These are phyloP conservation scores for Didymella glomerata DNA, from an alignment of 2,329 filamentous ascomycete species.

Conservation along the genomic window DNA sequence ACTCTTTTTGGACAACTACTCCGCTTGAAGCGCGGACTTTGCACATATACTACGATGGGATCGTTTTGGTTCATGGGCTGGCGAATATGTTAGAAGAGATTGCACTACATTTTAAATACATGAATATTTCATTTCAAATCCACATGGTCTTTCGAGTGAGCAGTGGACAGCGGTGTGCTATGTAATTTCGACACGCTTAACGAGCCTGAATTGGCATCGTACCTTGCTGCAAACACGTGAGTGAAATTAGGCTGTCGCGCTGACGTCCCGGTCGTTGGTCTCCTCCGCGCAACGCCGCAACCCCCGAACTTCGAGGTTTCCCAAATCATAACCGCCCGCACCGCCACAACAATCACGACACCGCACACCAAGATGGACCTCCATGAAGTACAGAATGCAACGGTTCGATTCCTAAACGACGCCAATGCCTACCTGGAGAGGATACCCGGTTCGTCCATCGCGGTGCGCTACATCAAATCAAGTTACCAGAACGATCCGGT, in stretches of 20 bases:
- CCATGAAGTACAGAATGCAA: slow-evolving; percentile 63
- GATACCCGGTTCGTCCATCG: slow-evolving; percentile 90
- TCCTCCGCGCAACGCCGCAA: slow-evolving; percentile 39
- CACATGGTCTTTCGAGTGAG: neutral
- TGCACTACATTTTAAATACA: slow-evolving; percentile 47
- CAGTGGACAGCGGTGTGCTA: neutral
- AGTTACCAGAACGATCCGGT: slow-evolving; percentile 98
- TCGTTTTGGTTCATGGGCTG: slow-evolving; percentile 41
- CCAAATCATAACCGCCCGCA: slow-evolving; percentile 5
- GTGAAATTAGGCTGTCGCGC: slow-evolving; percentile 23
- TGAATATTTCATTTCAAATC: slow-evolving; percentile 27
- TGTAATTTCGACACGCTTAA: no score
- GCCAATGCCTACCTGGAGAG: slow-evolving; percentile 78
- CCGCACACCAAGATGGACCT: slow-evolving; percentile 59
- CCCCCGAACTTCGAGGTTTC: slow-evolving; percentile 22
- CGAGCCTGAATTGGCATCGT: neutral
- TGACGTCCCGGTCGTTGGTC: slow-evolving; percentile 5
- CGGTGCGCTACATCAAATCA: slow-evolving; percentile 93
- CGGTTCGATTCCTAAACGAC: slow-evolving; percentile 63
- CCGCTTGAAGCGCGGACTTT: slow-evolving; percentile 36
- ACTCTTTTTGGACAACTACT: slow-evolving; percentile 38
- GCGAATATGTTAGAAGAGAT: slow-evolving; percentile 52
- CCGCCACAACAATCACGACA: slow-evolving; percentile 8
- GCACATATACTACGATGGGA: slow-evolving; percentile 51
- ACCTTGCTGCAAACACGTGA: slow-evolving; percentile 27